Conservation (phyloP, 2,329 filamentous ascomycete species). For the Pseudogymnoascus verrucosus region DNA sequence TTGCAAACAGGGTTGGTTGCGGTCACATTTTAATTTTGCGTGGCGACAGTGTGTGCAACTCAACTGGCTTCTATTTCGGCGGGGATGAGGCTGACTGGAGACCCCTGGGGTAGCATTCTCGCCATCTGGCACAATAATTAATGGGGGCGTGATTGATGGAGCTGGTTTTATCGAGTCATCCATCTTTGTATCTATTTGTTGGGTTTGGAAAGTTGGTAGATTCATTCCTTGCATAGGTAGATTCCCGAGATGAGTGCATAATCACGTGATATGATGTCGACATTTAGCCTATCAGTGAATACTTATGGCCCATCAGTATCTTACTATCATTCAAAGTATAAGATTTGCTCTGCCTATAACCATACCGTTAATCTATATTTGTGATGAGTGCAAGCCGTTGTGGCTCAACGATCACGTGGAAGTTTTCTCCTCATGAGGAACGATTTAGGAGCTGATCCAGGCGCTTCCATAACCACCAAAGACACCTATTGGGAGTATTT, state of each 20-base stretch:
- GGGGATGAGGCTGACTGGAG: not conserved
- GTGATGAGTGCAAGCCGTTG: not conserved
- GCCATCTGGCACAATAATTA: not conserved
- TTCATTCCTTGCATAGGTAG: not conserved
- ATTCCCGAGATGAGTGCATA: not conserved
- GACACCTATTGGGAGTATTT: not conserved
- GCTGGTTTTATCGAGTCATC: not conserved
- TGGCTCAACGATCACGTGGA: not conserved
- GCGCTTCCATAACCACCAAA: not conserved
- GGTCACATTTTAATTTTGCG: conserved; percentile 41
- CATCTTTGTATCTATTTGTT: not conserved
- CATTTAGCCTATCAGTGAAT: no score
- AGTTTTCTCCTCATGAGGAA: not conserved
- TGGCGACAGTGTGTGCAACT: conserved; percentile 18
- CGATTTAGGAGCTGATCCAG: not conserved
- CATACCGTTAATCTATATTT: not conserved
- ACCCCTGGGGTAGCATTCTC: not conserved
- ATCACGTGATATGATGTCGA: not conserved
- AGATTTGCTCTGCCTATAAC: not conserved
- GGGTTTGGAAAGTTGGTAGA: not conserved
- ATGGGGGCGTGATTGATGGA: not conserved
- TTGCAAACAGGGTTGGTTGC: conserved; percentile 43
- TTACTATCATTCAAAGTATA: no score
- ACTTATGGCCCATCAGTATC: no score
- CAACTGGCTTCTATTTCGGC: conserved; percentile 7